Percentiles rank a stretch among this genome's conserved stretches.
Conservation (phyloP, 2,329 filamentous ascomycete species). For the Endoconidiophora laricicola region DNA sequence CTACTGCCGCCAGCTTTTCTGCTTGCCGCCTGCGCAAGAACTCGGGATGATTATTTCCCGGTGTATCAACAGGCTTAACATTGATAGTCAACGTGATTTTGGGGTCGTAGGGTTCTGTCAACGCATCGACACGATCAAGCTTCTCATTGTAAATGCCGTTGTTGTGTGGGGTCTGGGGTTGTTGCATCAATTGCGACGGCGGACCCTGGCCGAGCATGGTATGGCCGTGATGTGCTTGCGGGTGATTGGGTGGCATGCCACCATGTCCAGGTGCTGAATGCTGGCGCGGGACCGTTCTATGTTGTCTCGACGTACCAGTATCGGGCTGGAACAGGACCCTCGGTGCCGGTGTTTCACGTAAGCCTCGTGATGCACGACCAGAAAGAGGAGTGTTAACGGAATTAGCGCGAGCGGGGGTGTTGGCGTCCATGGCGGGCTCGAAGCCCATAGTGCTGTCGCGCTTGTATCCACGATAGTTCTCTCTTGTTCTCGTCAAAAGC, state of each 20-base stretch:
- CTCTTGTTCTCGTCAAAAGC: conserved; percentile 60
- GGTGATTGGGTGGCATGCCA: conserved; percentile 1
- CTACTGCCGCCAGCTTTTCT: conserved; percentile 25
- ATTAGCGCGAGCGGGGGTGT: conserved; percentile 37
- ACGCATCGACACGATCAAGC: conserved; percentile 9
- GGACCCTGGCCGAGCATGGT: conserved; percentile 1
- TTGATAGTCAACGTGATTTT: conserved; percentile 17
- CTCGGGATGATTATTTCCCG: conserved; percentile 53
- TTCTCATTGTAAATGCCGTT: conserved; percentile 12
- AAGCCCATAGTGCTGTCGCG: conserved; percentile 34
- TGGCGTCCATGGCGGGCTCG: conserved; percentile 43
- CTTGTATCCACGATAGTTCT: conserved; percentile 47
- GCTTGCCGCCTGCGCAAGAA: conserved; percentile 34
- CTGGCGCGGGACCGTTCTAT: background rate
- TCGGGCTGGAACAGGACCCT: conserved; percentile 76
- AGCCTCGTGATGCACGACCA: conserved; percentile 42
- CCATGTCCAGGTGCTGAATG: background rate
- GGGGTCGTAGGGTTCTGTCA: conserved; percentile 41
- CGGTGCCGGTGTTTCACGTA: conserved; percentile 72
- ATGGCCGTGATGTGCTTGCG: conserved; percentile 16
- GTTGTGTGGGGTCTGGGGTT: conserved; percentile 30
- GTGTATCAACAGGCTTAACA: conserved; percentile 58
- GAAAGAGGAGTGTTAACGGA: conserved; percentile 33
- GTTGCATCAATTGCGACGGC: conserved; percentile 5
- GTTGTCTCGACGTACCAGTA: conserved; percentile 43